Evolutionary conservation across 495 filamentous ascomycete genomes (phyloP).

Genomic region (Hypoxylon crocopeplum): DNA sequence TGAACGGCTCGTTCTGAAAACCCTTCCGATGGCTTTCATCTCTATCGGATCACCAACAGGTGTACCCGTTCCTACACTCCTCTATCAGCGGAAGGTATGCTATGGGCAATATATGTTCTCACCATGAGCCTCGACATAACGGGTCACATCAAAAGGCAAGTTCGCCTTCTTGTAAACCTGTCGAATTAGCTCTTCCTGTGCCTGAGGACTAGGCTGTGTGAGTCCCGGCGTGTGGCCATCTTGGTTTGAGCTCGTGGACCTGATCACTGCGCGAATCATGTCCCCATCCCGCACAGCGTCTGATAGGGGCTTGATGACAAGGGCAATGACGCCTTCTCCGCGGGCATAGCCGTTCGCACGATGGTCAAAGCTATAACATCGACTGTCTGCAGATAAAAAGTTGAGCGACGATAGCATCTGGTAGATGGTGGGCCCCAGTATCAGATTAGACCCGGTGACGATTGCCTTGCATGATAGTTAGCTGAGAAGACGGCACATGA

Average conservation of each 20-base stretch:
- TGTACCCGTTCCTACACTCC: constrained; percentile 56
- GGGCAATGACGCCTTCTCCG: constrained; percentile 62
- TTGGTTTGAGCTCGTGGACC: constrained; percentile 58
- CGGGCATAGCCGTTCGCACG: constrained; percentile 67
- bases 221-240: constrained; percentile 61
- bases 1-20: constrained; percentile 39
- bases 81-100: not conserved
- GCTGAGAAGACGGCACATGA: not conserved
- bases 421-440: constrained; percentile 51
- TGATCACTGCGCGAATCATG: constrained; percentile 66
- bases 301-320: constrained; percentile 61
- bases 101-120: not conserved
- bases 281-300: constrained; percentile 57
- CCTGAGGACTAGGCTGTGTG: constrained; percentile 56
- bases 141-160: constrained; percentile 50
- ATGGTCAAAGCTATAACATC: constrained; percentile 64
- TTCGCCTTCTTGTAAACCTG: constrained; percentile 54
- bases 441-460: constrained; percentile 58
- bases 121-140: constrained; percentile 56
- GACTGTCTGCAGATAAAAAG: constrained; percentile 48
- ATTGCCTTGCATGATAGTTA: constrained; percentile 43
- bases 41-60: constrained; percentile 63
- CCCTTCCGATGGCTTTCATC: constrained; percentile 52
- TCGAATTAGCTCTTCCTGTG: constrained; percentile 59
- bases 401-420: constrained; percentile 36